Conservation (phyloP, 2,329 filamentous ascomycete species). For the Trichophyton schoenleinii region DNA sequence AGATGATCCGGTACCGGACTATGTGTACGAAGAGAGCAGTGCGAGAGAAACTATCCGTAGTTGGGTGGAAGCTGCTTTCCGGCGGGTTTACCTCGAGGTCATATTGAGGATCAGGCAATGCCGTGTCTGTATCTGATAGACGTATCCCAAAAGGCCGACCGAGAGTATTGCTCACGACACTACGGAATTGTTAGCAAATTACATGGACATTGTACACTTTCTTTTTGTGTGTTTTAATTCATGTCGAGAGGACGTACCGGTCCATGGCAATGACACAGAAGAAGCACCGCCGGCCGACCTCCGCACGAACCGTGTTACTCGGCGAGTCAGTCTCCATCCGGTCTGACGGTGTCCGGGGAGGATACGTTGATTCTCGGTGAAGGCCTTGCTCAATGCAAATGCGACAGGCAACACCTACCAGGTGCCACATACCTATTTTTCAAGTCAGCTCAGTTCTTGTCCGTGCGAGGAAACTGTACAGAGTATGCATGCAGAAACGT, state of each 20-base stretch:
- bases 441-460: no score
- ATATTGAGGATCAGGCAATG: constrained; percentile 22
- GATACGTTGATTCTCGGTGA: constrained; percentile 29
- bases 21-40: constrained; percentile 29
- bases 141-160: constrained; percentile 31
- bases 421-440: constrained; percentile 29
- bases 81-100: constrained; percentile 11
- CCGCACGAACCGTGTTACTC: constrained; percentile 11
- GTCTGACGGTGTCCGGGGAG: constrained; percentile 8
- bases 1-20: constrained; percentile 30
- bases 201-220: constrained; percentile 1
- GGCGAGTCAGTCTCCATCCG: constrained; percentile 1
- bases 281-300: constrained; percentile 31
- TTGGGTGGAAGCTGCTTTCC: constrained; percentile 9
- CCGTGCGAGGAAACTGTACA: no score
- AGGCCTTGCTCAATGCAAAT: constrained; percentile 33
- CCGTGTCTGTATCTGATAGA: constrained; percentile 32
- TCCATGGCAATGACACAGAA: constrained; percentile 35
- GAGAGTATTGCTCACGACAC: constrained; percentile 24
- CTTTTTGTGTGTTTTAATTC: not conserved
- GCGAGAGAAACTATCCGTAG: constrained; percentile 10
- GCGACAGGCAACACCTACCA: constrained; percentile 32
- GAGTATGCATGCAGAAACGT: not conserved
- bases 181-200: not conserved
- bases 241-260: constrained; percentile 17